Conservation (phyloP, 306 rosid genomes). For the Albizia julibrissin region DNA sequence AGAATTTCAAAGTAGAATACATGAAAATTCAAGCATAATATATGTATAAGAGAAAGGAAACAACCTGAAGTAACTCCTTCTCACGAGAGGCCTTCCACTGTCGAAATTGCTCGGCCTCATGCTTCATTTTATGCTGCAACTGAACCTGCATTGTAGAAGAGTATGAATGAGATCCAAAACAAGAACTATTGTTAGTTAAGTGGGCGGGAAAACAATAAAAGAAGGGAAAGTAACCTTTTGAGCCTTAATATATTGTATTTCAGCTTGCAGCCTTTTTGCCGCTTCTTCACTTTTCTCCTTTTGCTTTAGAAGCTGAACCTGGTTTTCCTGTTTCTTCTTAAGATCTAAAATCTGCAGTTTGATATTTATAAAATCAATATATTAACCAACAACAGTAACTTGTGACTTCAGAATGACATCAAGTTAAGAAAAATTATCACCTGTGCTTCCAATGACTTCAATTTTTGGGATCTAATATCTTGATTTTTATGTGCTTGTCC, state of each 20-base stretch:
- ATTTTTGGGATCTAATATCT: constrained; percentile 60
- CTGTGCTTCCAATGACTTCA: constrained; percentile 71
- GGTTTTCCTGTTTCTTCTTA: constrained; percentile 81
- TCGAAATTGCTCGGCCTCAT: constrained; percentile 80
- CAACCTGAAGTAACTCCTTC: constrained; percentile 81
- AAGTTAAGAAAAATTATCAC: constrained; percentile 38
- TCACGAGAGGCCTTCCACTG: constrained; percentile 83
- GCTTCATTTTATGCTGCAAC: constrained; percentile 79
- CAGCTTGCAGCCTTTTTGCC: constrained; percentile 74
- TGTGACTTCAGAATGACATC: constrained; percentile 18
- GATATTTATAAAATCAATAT: constrained; percentile 18
- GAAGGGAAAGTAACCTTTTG: constrained; percentile 61
- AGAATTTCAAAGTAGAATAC: constrained; percentile 11
- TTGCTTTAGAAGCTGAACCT: constrained; percentile 68
- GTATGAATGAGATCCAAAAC: constrained; percentile 23
- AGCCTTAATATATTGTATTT: constrained; percentile 75
- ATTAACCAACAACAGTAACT: constrained; percentile 24
- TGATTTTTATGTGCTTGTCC: constrained; percentile 55
- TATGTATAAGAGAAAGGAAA: constrained; percentile 34
- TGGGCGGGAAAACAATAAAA: background rate
- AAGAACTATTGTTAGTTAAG: constrained; percentile 14
- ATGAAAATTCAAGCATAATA: constrained; percentile 14
- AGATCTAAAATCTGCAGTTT: constrained; percentile 68
- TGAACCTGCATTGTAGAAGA: constrained; percentile 60
- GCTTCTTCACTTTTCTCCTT: constrained; percentile 87